phyloP scores from a whole-genome alignment of 768 basidiomycete species.

The Lactifluus piperatus region DNA sequence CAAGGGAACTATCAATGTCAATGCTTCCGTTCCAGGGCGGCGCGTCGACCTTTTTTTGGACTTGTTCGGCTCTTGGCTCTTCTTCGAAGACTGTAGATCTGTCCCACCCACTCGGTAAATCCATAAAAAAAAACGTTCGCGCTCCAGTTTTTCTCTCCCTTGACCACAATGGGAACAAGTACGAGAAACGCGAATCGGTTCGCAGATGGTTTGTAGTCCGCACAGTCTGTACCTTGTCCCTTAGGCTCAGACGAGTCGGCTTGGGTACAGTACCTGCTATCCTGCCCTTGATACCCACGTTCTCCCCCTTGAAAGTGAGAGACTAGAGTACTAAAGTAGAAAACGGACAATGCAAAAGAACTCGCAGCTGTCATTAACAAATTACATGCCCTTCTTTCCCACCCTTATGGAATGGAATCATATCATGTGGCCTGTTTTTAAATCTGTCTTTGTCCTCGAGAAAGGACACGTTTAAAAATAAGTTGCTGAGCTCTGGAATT shows the following conservation, averaged over 20 bases:
- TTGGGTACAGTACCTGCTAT: neutral
- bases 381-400: no score
- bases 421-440: no score
- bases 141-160: neutral
- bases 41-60: no score
- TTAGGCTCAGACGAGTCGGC: constrained; percentile 9
- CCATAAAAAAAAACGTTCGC: constrained; percentile 32
- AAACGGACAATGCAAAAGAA: neutral
- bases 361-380: no score
- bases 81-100: no score
- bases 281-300: neutral
- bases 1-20: no score
- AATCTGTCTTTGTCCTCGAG: no score
- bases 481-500: no score
- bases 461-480: no score
- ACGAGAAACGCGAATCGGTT: neutral
- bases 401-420: no score
- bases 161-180: neutral
- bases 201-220: neutral
- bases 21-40: no score
- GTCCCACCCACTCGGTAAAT: neutral
- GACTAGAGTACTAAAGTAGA: neutral
- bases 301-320: neutral
- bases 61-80: no score
- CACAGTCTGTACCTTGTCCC: constrained; percentile 14